Percentiles rank a stretch among this genome's conserved stretches.
Evolutionary conservation across 1,139 yeast species (phyloP).

Genomic region (Sugiyamaella castrensis): DNA sequence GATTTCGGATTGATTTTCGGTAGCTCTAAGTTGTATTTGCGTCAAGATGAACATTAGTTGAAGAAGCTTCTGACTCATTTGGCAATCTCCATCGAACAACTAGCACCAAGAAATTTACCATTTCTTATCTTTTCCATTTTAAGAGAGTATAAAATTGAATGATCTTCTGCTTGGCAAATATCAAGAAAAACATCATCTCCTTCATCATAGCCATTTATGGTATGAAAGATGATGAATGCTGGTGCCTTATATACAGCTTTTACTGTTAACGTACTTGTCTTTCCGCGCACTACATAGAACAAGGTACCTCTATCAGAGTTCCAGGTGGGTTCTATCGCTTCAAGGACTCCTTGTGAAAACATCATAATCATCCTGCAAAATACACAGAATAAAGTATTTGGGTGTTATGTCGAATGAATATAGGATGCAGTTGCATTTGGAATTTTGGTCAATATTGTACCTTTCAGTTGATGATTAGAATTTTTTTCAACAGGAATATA

Average conservation of each 20-base stretch:
- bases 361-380: constrained; percentile 21
- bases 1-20: constrained; percentile 16
- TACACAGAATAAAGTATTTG: constrained; percentile 19
- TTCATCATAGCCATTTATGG: constrained; percentile 22
- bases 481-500: constrained; percentile 12
- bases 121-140: constrained; percentile 14
- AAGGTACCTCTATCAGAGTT: constrained; percentile 12
- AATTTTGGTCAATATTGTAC: constrained; percentile 16
- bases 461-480: constrained; percentile 1
- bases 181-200: constrained; percentile 20
- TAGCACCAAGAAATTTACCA: constrained; percentile 7
- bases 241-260: constrained; percentile 17
- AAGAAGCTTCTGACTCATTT: constrained; percentile 7
- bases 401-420: constrained; percentile 20
- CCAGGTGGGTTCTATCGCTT: constrained; percentile 19
- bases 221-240: constrained; percentile 20
- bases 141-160: constrained; percentile 14
- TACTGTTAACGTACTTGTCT: constrained; percentile 13
- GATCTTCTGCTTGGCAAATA: constrained; percentile 15
- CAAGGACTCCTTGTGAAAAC: constrained; percentile 18
- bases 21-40: constrained; percentile 12
- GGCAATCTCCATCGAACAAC: constrained; percentile 16
- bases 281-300: constrained; percentile 20
- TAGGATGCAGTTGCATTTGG: constrained; percentile 16
- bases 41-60: background rate